A percentile compares a stretch with the other conserved stretches of the same genome.
Evolutionary conservation across 139 green algal species (phyloP).

Genomic region (Chlamydomonas sphaeroides): DNA sequence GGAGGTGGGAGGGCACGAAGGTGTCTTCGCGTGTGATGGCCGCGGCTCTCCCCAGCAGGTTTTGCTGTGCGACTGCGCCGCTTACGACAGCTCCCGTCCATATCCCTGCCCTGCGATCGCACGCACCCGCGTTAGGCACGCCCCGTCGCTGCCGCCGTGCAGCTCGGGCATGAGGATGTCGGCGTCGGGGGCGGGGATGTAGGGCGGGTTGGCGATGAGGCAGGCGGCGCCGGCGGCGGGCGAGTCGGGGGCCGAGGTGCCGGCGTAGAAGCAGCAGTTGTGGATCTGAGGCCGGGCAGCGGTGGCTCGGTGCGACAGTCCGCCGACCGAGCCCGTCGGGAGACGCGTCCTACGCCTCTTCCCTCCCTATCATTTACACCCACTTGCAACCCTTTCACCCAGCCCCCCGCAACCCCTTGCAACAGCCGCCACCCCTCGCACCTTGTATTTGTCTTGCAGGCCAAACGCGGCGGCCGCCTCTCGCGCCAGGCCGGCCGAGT

Average conservation of each 20-base stretch:
- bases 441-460: conserved; percentile 48
- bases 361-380: no score
- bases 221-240: conserved; percentile 16
- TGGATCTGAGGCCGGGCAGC: not conserved
- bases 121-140: conserved; percentile 46
- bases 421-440: not conserved
- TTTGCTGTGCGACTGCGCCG: no score
- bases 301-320: no score
- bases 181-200: conserved; percentile 51
- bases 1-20: no score
- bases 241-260: not conserved
- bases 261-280: conserved; percentile 66
- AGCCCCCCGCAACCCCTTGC: no score
- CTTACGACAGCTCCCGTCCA: no score
- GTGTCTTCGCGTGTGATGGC: no score
- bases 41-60: no score
- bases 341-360: no score
- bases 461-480: conserved; percentile 5
- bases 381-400: no score
- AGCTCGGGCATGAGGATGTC: conserved; percentile 68
- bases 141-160: conserved; percentile 58
- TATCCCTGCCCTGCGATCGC: no score
- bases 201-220: conserved; percentile 67
- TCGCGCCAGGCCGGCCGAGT: conserved; percentile 46
- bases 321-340: no score